Evolutionary conservation across 1,139 yeast genomes (phyloP).

Genomic region (Pneumocystis sp.): DNA sequence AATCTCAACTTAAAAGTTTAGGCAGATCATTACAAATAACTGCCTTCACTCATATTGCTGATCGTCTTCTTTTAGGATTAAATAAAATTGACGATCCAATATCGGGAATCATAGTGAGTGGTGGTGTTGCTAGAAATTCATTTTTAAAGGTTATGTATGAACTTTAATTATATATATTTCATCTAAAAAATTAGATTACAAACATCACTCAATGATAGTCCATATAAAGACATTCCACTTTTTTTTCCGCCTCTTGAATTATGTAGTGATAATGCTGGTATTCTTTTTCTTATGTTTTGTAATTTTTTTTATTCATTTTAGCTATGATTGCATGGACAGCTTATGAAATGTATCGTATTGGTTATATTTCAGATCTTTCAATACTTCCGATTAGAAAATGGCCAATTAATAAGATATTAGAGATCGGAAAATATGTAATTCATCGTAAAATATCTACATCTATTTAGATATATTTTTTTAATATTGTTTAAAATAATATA

Average conservation of each 20-base stretch:
- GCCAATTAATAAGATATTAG: constrained; percentile 33
- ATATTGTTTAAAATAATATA: not conserved
- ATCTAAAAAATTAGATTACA: constrained; percentile 6
- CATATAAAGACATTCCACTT: constrained; percentile 2
- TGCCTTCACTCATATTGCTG: constrained; percentile 12
- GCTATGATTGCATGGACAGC: constrained; percentile 98
- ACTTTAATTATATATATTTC: not conserved
- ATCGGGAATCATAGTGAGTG: constrained; percentile 10
- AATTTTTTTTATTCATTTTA: not conserved
- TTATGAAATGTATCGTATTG: constrained; percentile 58
- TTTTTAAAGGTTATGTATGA: not conserved
- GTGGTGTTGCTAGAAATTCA: constrained; percentile 13
- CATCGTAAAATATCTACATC: not conserved
- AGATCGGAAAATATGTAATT: not conserved
- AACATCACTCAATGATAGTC: constrained; percentile 5
- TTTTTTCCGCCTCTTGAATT: constrained; percentile 51
- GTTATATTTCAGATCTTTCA: constrained; percentile 17
- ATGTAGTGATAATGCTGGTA: constrained; percentile 76
- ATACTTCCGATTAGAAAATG: constrained; percentile 55
- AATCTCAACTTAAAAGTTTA: constrained; percentile 2
- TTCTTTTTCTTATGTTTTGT: not conserved
- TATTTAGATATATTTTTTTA: not conserved
- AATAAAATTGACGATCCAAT: not conserved
- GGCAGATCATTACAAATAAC: constrained; percentile 10
- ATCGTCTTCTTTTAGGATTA: constrained; percentile 4